Conservation (phyloP, 108 stramenopile genomes). For the Cyclotella cryptica region DNA sequence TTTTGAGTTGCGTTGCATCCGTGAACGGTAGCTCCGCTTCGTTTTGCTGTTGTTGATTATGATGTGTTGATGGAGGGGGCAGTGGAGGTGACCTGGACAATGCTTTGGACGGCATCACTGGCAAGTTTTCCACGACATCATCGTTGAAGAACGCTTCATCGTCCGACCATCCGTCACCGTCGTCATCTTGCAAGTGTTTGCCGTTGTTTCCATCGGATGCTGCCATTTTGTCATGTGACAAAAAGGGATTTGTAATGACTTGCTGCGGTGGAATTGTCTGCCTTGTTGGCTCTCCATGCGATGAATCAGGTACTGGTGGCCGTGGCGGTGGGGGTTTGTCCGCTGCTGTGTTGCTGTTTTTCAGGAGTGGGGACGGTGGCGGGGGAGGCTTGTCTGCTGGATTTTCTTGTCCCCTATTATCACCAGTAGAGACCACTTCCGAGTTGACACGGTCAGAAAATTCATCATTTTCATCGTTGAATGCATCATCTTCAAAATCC, state of each 20-base stretch:
- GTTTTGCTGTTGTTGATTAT: not conserved
- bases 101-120: not conserved
- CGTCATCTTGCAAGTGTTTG: not conserved
- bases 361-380: not conserved
- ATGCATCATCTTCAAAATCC: slow-evolving; percentile 12
- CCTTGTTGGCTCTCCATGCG: too few species aligned
- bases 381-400: not conserved
- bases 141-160: slow-evolving; percentile 44
- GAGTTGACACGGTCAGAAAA: not conserved
- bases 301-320: too few species aligned
- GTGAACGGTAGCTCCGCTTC: not conserved
- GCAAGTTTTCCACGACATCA: slow-evolving; percentile 14
- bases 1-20: slow-evolving; percentile 1
- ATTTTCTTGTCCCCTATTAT: not conserved
- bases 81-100: slow-evolving; percentile 13
- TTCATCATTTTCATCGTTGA: not conserved
- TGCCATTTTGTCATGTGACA: too few species aligned
- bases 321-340: too few species aligned
- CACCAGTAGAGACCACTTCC: not conserved
- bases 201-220: not conserved
- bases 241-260: too few species aligned
- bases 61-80: not conserved
- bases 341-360: too few species aligned
- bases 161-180: slow-evolving; percentile 42
- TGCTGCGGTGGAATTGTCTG: too few species aligned